Evolutionary conservation across 192 early-diverging fungal species (phyloP), one percentile per base, ranked within the genome.

Genomic region (Oehlia diaphana): DNA sequence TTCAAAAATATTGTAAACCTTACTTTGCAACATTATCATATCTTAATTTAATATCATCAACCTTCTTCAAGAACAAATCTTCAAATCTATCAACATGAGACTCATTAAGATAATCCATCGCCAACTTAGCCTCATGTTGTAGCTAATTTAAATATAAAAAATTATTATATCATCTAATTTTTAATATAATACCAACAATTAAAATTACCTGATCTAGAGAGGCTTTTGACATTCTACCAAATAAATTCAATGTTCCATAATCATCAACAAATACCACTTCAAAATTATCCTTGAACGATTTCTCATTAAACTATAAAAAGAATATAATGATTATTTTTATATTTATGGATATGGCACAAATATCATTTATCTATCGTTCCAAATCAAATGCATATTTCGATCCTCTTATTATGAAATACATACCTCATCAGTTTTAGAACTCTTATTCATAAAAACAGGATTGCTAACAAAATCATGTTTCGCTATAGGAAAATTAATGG

Each of bases 231-330:
- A 95, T 88, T 58, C 89, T 84, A 2, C 92, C 88, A 35, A 95
- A 91, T 50, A 99, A 78, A 84, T 99, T 99, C 35, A 96, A 82
- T n/a, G 82, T 87, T 33, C 94, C 95, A 33, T 92, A 89, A 31
- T 93, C 89, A 84, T 98, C 97, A 2, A 97, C 93, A 71, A 98
- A 88, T 2, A 94, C 95, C 9, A 93, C 90, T 23, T 94, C 95
- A 84, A 89, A 95, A 63, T 89, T 84, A 7, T 80, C 66, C 2
- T 75, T 74, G 81, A 96, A 97, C 2, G 86, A 83, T 8, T 89
- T 83, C 26, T 81, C 79, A 8, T 86, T 88, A 69, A 96, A 94
- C 87, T 90, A 74, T 42, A 73, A 73, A 87, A 65, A 87, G 80
- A 49, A 71, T 72, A 35, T 81, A 19, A 10, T 31, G 4, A 6